Evolutionary conservation across 1,139 yeast species (phyloP).

Genomic region (Yamadazyma kanchanaburiensis): DNA sequence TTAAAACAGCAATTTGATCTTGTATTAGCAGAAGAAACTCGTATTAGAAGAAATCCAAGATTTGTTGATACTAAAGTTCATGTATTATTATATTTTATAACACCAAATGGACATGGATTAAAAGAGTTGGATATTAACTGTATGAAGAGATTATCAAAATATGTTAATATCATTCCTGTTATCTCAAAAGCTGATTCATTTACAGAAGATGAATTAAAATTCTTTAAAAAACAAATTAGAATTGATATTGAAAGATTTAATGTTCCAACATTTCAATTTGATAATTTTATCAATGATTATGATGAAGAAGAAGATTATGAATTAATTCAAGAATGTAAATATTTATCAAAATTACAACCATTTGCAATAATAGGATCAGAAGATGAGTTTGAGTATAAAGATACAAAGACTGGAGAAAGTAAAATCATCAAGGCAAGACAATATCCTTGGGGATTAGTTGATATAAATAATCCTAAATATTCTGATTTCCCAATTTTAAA

Average conservation of each 20-base stretch:
- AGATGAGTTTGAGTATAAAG: constrained; percentile 46
- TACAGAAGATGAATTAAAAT: constrained; percentile 67
- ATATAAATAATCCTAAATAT: constrained; percentile 74
- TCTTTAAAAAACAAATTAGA: constrained; percentile 51
- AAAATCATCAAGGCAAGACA: constrained; percentile 68
- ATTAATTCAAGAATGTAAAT: constrained; percentile 76
- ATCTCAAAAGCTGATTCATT: constrained; percentile 85
- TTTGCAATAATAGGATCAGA: constrained; percentile 85
- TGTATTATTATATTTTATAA: constrained; percentile 64
- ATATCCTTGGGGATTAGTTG: constrained; percentile 94
- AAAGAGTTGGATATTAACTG: constrained; percentile 73
- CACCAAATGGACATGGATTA: constrained; percentile 77
- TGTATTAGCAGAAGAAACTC: constrained; percentile 85
- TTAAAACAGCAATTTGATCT: constrained; percentile 90
- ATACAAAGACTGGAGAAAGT: constrained; percentile 52
- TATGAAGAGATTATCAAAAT: constrained; percentile 71
- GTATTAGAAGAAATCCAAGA: constrained; percentile 83
- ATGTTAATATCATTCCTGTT: constrained; percentile 87
- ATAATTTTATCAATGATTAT: constrained; percentile 39
- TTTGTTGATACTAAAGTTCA: constrained; percentile 78
- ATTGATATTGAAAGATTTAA: constrained; percentile 74
- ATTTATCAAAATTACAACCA: constrained; percentile 73
- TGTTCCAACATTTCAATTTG: constrained; percentile 83
- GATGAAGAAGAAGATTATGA: constrained; percentile 66
- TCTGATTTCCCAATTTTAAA: constrained; percentile 84